These are phyloP conservation scores for Bryopsis sp. DNA, from an alignment of 139 green algal genomes.

Conservation along the genomic window DNA sequence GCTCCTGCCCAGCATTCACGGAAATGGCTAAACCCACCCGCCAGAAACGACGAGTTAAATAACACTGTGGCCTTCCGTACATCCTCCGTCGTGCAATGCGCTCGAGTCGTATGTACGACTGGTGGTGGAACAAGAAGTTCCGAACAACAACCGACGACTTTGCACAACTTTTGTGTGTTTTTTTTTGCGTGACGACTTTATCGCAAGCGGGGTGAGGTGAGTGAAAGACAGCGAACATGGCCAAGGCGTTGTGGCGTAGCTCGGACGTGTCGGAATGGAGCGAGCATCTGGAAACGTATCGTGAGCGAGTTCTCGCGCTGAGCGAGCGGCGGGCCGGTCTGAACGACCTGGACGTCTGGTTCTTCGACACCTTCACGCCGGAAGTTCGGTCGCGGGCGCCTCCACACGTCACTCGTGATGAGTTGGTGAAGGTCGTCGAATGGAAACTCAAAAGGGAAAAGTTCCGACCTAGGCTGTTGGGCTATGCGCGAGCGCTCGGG, in stretches of 20 bases:
- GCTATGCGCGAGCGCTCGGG: not conserved
- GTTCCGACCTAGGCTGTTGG: not conserved
- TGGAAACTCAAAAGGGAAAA: not conserved
- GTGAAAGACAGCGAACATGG: too few species aligned
- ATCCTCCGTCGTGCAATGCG: too few species aligned
- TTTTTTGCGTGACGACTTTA: too few species aligned
- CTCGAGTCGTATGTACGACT: too few species aligned
- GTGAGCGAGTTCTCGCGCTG: not conserved
- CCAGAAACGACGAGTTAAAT: too few species aligned
- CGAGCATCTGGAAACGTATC: not conserved
- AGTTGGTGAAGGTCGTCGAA: constrained; percentile 1
- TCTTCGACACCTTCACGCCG: not conserved
- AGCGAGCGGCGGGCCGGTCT: not conserved
- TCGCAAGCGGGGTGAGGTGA: too few species aligned
- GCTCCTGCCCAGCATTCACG: too few species aligned
- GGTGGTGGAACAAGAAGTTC: too few species aligned
- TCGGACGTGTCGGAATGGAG: not conserved
- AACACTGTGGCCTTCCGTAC: too few species aligned
- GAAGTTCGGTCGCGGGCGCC: not conserved
- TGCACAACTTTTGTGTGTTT: too few species aligned
- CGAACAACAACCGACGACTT: too few species aligned
- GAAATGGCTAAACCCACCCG: too few species aligned
- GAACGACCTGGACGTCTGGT: not conserved
- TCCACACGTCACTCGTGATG: not conserved
- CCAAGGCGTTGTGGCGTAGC: not conserved